These are phyloP conservation scores for Leccinum subrobustum DNA, from an alignment of 1,284 basidiomycete genomes.

Conservation along the genomic window DNA sequence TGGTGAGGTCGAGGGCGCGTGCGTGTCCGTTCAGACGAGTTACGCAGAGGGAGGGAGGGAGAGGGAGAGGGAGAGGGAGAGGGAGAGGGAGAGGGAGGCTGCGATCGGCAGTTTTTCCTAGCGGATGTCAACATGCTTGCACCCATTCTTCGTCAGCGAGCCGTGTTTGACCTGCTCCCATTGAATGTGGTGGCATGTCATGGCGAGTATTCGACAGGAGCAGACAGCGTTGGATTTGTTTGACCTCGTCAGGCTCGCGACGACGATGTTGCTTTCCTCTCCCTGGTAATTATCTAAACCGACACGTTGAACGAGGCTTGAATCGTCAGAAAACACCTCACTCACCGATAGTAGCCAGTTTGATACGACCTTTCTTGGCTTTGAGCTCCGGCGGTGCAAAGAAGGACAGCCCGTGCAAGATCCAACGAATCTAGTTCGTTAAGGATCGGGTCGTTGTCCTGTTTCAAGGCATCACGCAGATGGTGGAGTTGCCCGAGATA, in stretches of 20 bases:
- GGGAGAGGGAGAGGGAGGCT: too few species aligned
- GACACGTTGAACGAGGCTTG: neutral
- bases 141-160: too few species aligned
- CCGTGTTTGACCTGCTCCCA: too few species aligned
- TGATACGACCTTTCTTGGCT: constrained; percentile 41
- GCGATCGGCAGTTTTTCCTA: too few species aligned
- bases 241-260: constrained; percentile 54
- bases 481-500: constrained; percentile 61
- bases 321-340: neutral
- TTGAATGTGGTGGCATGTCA: too few species aligned
- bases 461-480: constrained; percentile 43
- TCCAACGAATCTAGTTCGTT: constrained; percentile 55
- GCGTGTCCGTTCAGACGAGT: too few species aligned
- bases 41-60: too few species aligned
- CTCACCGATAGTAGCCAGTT: constrained; percentile 56
- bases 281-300: constrained; percentile 58
- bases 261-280: constrained; percentile 62
- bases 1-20: too few species aligned
- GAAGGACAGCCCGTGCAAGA: constrained; percentile 33
- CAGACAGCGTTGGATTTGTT: constrained; percentile 36
- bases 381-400: constrained; percentile 28
- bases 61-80: too few species aligned
- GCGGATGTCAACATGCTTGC: too few species aligned
- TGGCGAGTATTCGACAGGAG: too few species aligned
- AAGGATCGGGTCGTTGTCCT: constrained; percentile 55